A percentile compares a stretch with the other conserved stretches of the same genome.
phyloP scores from a whole-genome alignment of 2,329 filamentous ascomycete genomes.

The Nemania sp. region DNA sequence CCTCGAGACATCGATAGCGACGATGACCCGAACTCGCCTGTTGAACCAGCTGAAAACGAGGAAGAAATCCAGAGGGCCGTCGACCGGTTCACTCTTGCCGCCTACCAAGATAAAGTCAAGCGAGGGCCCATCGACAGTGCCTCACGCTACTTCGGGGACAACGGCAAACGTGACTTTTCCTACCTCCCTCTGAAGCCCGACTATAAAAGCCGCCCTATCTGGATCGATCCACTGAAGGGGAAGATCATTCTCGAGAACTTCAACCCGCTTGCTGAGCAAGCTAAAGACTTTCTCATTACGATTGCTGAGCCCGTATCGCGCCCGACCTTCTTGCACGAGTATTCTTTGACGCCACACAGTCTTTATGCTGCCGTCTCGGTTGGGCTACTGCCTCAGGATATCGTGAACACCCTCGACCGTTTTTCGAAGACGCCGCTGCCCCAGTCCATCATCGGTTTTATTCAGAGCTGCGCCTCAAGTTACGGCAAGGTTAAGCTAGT shows the following conservation, averaged over 20 bases:
- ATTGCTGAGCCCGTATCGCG: conserved; percentile 92
- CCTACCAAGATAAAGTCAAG: conserved; percentile 54
- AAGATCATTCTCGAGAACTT: conserved; percentile 94
- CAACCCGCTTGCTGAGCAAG: conserved; percentile 81
- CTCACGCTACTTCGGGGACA: conserved; percentile 53
- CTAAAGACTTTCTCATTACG: conserved; percentile 93
- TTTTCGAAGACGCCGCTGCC: conserved; percentile 89
- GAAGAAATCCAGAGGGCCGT: conserved; percentile 62
- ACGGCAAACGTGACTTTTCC: conserved; percentile 69
- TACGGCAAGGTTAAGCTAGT: conserved; percentile 97
- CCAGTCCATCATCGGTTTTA: conserved; percentile 78
- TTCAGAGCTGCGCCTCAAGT: conserved; percentile 78
- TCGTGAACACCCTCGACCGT: conserved; percentile 84
- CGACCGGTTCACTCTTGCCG: conserved; percentile 61
- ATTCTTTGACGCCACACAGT: conserved; percentile 87
- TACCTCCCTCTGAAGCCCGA: conserved; percentile 83
- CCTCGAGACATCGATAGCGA: conserved; percentile 61
- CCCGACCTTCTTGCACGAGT: conserved; percentile 91
- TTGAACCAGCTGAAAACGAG: conserved; percentile 55
- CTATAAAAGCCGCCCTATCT: conserved; percentile 86
- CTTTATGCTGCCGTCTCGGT: conserved; percentile 95
- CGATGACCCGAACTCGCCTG: conserved; percentile 47
- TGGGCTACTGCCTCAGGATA: conserved; percentile 86
- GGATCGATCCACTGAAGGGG: conserved; percentile 87
- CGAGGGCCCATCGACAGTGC: conserved; percentile 47